A percentile compares a stretch with the other conserved stretches of the same genome.
Conservation (phyloP, 2,329 filamentous ascomycete species). For the Colletotrichum eleusines region DNA sequence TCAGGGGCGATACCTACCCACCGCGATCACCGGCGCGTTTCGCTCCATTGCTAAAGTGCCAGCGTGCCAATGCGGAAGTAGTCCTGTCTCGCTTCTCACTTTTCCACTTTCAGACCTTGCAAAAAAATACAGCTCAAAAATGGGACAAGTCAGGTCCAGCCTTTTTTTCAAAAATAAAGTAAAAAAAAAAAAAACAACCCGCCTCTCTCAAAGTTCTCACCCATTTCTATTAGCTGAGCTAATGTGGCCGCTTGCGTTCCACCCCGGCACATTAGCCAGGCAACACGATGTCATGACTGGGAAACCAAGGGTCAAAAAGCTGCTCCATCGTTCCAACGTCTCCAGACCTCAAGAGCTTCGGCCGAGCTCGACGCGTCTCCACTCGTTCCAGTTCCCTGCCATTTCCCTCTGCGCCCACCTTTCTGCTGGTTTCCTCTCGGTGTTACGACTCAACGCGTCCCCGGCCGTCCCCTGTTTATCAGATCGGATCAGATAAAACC, state of each 20-base stretch:
- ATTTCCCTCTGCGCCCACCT: background rate
- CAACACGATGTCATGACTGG: conserved; percentile 37
- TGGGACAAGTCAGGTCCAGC: conserved; percentile 32
- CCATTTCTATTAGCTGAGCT: conserved; percentile 23
- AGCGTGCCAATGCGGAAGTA: conserved; percentile 19
- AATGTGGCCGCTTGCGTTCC: conserved; percentile 36
- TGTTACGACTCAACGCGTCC: conserved; percentile 32
- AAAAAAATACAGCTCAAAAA: conserved; percentile 3
- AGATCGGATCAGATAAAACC: conserved; percentile 40
- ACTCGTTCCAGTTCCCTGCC: background rate
- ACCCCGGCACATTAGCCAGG: conserved; percentile 19
- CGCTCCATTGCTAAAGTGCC: conserved; percentile 30
- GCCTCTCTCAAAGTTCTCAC: background rate
- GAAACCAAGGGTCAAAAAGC: conserved; percentile 19
- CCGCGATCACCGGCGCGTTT: conserved; percentile 33
- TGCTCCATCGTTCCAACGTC: background rate
- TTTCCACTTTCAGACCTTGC: conserved; percentile 34
- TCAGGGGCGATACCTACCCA: conserved; percentile 13
- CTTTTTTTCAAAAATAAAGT: too few relatives aligned
- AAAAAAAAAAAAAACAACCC: too few relatives aligned
- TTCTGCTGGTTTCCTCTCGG: conserved; percentile 26
- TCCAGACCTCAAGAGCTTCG: conserved; percentile 28
- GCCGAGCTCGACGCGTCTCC: conserved; percentile 31
- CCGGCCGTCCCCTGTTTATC: conserved; percentile 21
- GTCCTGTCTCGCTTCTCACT: conserved; percentile 25